Evolutionary conservation across 2,329 filamentous ascomycete genomes (phyloP).

Genomic region (Calonectria honghensis): DNA sequence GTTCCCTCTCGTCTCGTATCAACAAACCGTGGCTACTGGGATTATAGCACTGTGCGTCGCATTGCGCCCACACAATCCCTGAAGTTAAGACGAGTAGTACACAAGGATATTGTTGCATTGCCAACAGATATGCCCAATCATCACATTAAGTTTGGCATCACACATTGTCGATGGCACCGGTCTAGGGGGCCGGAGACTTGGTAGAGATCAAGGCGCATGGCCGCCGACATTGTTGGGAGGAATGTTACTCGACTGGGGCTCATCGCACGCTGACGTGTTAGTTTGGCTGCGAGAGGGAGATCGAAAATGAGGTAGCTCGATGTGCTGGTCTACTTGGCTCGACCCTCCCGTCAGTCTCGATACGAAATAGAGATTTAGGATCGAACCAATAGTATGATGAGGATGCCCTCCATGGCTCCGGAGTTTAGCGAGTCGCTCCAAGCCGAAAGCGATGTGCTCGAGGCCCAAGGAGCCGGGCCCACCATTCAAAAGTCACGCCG

Average conservation of each 20-base stretch:
- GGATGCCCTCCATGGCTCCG: conserved; percentile 17
- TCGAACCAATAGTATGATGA: conserved; percentile 16
- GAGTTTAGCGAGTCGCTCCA: conserved; percentile 37
- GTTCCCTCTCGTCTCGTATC: conserved; percentile 35
- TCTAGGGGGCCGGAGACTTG: not conserved
- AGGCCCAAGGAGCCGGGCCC: conserved; percentile 36
- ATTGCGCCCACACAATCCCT: conserved; percentile 22
- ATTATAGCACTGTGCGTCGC: conserved; percentile 19
- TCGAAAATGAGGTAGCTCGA: not conserved
- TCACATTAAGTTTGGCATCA: not conserved
- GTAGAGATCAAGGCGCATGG: not conserved
- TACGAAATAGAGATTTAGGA: conserved; percentile 21
- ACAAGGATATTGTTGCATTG: conserved; percentile 26
- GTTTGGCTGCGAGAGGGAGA: not conserved
- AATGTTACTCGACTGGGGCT: not conserved
- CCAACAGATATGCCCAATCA: conserved; percentile 5
- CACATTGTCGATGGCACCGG: conserved; percentile 4
- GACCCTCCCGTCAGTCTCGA: conserved; percentile 25
- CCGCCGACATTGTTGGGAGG: not conserved
- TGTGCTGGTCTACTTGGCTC: not conserved
- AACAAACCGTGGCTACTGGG: conserved; percentile 29
- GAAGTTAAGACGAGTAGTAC: conserved; percentile 6
- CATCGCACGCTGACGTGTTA: not conserved
- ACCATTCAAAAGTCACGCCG: conserved; percentile 21
- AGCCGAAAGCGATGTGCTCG: conserved; percentile 13